Conservation (phyloP, 108 stramenopile species). For the Cyclostephanos tholiformis region DNA sequence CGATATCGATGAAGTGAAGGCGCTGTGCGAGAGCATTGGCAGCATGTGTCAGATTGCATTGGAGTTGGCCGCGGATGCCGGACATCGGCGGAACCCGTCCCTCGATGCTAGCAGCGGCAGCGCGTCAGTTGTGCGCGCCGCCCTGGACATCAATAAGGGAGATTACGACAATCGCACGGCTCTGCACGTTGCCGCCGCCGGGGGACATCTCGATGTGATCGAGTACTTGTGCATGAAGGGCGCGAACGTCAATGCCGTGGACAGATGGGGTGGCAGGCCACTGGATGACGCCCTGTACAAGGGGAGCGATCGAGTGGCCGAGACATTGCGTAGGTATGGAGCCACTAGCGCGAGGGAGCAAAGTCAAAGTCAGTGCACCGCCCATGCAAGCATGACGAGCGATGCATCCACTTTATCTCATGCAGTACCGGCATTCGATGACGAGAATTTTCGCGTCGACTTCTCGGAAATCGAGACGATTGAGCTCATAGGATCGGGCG, state of each 20-base stretch:
- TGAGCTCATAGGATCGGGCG: slow-evolving; percentile 85
- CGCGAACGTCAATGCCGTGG: slow-evolving; percentile 78
- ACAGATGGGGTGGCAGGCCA: slow-evolving; percentile 88
- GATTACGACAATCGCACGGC: slow-evolving; percentile 93
- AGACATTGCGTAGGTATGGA: slow-evolving; percentile 59
- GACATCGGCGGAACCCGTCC: neutral
- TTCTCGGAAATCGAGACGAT: slow-evolving; percentile 84
- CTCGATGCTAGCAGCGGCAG: neutral
- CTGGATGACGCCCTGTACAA: slow-evolving; percentile 79
- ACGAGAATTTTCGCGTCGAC: slow-evolving; percentile 72
- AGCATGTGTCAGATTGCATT: neutral
- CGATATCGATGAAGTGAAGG: slow-evolving; percentile 74
- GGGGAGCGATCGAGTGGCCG: slow-evolving; percentile 40
- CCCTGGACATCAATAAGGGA: slow-evolving; percentile 69
- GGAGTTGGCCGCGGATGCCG: neutral
- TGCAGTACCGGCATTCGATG: slow-evolving; percentile 20
- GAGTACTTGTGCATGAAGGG: slow-evolving; percentile 60
- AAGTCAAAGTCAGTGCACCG: neutral
- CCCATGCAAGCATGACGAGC: slow-evolving; percentile 1
- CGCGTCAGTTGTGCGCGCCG: neutral
- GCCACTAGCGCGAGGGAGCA: slow-evolving; percentile 23
- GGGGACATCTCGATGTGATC: slow-evolving; percentile 76
- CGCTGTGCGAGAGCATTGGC: slow-evolving; percentile 40
- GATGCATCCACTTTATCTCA: slow-evolving; percentile 17
- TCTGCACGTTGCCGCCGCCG: slow-evolving; percentile 84